These are phyloP conservation scores for Talaromyces islandicus DNA, from an alignment of 2,329 filamentous ascomycete genomes.

Conservation along the genomic window DNA sequence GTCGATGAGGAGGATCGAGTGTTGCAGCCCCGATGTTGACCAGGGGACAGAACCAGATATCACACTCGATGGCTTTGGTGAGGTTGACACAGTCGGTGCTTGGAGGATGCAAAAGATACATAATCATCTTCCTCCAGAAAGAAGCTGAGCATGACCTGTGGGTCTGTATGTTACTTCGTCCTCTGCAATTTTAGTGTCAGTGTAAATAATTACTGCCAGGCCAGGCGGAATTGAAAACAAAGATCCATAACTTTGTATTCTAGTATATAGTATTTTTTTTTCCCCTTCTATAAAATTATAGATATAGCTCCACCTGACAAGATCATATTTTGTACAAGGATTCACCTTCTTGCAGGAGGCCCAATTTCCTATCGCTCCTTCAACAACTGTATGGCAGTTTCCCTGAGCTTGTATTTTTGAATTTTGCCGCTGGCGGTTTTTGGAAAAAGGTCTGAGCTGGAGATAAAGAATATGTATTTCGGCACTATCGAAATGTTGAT, in stretches of 20 bases:
- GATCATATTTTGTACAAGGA: neutral
- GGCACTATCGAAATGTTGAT: conserved; percentile 52
- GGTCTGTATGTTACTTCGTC: no score
- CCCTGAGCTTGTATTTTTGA: conserved; percentile 82
- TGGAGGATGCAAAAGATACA: conserved; percentile 25
- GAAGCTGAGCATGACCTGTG: conserved; percentile 16
- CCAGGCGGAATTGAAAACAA: neutral
- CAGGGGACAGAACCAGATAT: conserved; percentile 46
- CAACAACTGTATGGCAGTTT: conserved; percentile 52
- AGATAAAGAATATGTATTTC: conserved; percentile 80
- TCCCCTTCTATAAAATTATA: neutral
- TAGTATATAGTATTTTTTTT: neutral
- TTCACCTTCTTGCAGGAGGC: neutral
- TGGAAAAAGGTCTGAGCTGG: conserved; percentile 59
- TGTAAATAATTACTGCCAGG: neutral
- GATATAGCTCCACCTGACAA: neutral
- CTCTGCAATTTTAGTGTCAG: neutral
- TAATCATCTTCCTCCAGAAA: conserved; percentile 26
- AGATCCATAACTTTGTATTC: neutral
- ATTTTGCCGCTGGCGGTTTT: conserved; percentile 98
- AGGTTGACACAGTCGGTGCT: conserved; percentile 16
- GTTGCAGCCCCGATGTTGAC: conserved; percentile 65
- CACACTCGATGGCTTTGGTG: conserved; percentile 21
- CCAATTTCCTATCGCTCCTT: conserved; percentile 19
- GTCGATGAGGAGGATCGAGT: conserved; percentile 71